Evolutionary conservation across 257 asterid species (phyloP), one percentile per base, ranked within the genome.

Genomic region (Oldenlandia corymbosa): DNA sequence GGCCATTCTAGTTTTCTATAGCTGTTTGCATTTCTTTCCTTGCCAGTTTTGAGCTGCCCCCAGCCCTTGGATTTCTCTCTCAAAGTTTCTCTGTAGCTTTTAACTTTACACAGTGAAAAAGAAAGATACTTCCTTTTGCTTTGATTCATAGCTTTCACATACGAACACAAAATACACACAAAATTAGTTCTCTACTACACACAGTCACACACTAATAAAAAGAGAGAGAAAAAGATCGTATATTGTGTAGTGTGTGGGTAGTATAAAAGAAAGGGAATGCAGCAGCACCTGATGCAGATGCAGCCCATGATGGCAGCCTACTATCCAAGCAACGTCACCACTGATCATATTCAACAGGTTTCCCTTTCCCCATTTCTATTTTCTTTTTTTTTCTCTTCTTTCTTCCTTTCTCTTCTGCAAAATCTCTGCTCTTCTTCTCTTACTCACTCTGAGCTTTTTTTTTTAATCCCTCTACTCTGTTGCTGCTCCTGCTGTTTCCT

Each of bases 291-390:
- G 97, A 84, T 89, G 87, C 96, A 92, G 93, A 84, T 85, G 86
- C 97, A 90, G 88, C 91, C 94, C 91, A 86, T 83, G 80, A 92
- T 92, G 99, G 95, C 99, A 82, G 87, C 97, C 87, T 92, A 92
- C 71, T 87, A 87, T 79, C 95, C 91, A 71, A 79, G 65, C 84
- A 91, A 88, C 84, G 92, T 88, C 95, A 92, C 99, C 23, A 88
- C 96, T 84, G 97, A 92, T 87, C 97, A 83, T 65, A 92, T 92
- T 78, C 99, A 92, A 81, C 99, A 92, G 96, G 98, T 84, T 65
- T 48, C 67, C 53, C 21, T 34, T 59, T 65, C 12, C 14, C 16
- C 30, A 5, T 16, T 20, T 23, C 53, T 47, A 36, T 42, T 43
- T 41, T 60, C 28, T 58, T 27, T 21, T 21, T 41, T 7, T 20